Conservation (phyloP, 495 filamentous ascomycete species). For the Articulospora tetracladia region DNA sequence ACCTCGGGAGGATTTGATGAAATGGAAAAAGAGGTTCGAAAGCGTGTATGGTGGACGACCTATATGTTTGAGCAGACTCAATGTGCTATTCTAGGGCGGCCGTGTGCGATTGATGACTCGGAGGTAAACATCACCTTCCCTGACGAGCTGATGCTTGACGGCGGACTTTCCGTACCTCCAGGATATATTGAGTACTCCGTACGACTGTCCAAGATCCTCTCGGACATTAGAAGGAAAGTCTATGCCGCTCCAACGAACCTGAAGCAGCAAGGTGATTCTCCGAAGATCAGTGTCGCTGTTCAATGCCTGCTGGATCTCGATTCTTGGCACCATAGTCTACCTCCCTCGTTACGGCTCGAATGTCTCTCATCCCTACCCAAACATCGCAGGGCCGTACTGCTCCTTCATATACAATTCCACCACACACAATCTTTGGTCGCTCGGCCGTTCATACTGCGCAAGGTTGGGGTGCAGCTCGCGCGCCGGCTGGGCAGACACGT, state of each 20-base stretch:
- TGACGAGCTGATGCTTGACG: conserved; percentile 29
- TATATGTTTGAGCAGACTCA: conserved; percentile 43
- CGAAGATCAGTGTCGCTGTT: conserved; percentile 15
- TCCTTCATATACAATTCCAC: conserved; percentile 33
- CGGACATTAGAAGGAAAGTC: conserved; percentile 19
- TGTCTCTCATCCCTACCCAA: conserved; percentile 19
- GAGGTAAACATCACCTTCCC: conserved; percentile 36
- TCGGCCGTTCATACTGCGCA: conserved; percentile 29
- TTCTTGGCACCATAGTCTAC: conserved; percentile 35
- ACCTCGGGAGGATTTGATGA: conserved; percentile 32
- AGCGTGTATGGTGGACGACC: conserved; percentile 46
- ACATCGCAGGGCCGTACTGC: conserved; percentile 25
- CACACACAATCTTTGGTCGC: conserved; percentile 28
- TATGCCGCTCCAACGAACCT: conserved; percentile 16
- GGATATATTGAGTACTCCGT: conserved; percentile 27
- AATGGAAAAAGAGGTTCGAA: conserved; percentile 36
- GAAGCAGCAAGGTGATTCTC: conserved; percentile 16
- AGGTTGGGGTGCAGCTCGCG: conserved; percentile 21
- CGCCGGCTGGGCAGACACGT: conserved; percentile 21
- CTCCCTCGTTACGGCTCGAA: conserved; percentile 26
- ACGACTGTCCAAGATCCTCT: conserved; percentile 14
- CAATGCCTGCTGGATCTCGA: conserved; percentile 32
- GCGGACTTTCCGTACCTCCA: conserved; percentile 22
- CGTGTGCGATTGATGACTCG: conserved; percentile 40
- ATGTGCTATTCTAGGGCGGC: conserved; percentile 41